These are phyloP conservation scores for Mortierella sp. DNA, from an alignment of 371 early-diverging fungal species.

Conservation along the genomic window DNA sequence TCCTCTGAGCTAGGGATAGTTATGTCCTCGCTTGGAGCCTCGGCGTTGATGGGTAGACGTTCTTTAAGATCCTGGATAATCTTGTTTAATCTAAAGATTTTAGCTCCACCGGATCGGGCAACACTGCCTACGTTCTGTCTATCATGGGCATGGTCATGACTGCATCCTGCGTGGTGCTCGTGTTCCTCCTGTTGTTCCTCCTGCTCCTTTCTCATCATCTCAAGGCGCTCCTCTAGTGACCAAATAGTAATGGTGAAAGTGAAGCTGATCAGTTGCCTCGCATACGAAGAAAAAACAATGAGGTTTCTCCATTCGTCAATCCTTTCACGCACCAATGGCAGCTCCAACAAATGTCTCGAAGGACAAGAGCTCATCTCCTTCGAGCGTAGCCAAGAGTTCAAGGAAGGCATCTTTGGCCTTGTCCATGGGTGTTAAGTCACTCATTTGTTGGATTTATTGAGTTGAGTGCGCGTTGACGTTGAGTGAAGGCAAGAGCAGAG, in stretches of 20 bases:
- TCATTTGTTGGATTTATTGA: slow-evolving; percentile 15
- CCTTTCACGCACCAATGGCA: slow-evolving; percentile 60
- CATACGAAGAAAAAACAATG: too few species aligned
- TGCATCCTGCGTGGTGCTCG: slow-evolving; percentile 41
- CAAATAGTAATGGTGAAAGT: neutral
- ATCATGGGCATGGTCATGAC: slow-evolving; percentile 31
- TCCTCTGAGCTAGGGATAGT: slow-evolving; percentile 67
- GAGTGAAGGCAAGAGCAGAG: neutral
- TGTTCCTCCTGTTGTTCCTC: slow-evolving; percentile 20
- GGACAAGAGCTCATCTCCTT: slow-evolving; percentile 64
- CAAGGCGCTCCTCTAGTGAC: slow-evolving; percentile 39
- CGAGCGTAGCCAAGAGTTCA: slow-evolving; percentile 62
- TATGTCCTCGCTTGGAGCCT: slow-evolving; percentile 72
- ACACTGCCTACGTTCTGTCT: slow-evolving; percentile 11
- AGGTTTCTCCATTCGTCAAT: neutral
- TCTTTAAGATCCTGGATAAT: slow-evolving; percentile 70
- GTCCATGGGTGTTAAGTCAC: slow-evolving; percentile 49
- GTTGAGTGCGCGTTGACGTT: too few species aligned
- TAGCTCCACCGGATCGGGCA: slow-evolving; percentile 44
- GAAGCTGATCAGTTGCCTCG: neutral
- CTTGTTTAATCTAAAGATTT: slow-evolving; percentile 51
- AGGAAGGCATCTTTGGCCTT: slow-evolving; percentile 65
- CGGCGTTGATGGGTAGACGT: slow-evolving; percentile 68
- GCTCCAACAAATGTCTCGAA: slow-evolving; percentile 69
- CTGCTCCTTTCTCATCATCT: slow-evolving; percentile 43